These are phyloP conservation scores for Cryptococcus amylolentus DNA, from an alignment of 1,284 basidiomycete species.

Conservation along the genomic window DNA sequence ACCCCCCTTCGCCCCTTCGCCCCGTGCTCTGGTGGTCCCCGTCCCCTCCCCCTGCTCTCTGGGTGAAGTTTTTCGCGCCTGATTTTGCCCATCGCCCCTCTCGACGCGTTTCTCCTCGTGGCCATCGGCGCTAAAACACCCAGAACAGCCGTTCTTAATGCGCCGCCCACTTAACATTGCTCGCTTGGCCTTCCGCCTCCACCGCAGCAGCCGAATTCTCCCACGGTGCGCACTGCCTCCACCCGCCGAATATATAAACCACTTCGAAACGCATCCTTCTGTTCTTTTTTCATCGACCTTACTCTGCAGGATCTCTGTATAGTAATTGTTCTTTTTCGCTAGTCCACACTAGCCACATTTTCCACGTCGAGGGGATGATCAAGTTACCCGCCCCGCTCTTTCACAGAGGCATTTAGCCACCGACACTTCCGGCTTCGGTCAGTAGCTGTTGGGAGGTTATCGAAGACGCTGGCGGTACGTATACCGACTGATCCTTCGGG, in stretches of 20 bases:
- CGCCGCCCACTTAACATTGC: no score
- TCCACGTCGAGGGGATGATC: slow-evolving; percentile 51
- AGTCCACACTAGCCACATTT: slow-evolving; percentile 51
- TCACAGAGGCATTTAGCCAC: slow-evolving; percentile 43
- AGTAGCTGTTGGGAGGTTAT: slow-evolving; percentile 15
- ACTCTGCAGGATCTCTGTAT: slow-evolving; percentile 46
- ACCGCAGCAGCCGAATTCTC: no score
- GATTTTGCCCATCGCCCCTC: no score
- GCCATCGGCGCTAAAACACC: no score
- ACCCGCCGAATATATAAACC: neutral
- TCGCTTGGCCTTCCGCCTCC: no score
- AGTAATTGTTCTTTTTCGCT: slow-evolving; percentile 47
- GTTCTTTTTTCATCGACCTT: slow-evolving; percentile 1
- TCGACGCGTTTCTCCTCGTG: no score
- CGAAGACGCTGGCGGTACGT: slow-evolving; percentile 48
- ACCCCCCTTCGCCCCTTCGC: no score
- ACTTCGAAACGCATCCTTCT: neutral
- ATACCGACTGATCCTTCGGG: slow-evolving; percentile 22
- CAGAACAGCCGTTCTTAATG: no score
- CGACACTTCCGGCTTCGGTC: neutral
- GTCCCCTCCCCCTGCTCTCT: no score
- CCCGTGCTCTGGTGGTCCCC: no score
- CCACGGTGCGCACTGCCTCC: no score
- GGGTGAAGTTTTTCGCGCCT: no score
- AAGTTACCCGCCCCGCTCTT: slow-evolving; percentile 45